A percentile compares a stretch with the other conserved stretches of the same genome.
phyloP scores from a whole-genome alignment of 169 alveolate species.

The Cryptosporidium meleagridis region DNA sequence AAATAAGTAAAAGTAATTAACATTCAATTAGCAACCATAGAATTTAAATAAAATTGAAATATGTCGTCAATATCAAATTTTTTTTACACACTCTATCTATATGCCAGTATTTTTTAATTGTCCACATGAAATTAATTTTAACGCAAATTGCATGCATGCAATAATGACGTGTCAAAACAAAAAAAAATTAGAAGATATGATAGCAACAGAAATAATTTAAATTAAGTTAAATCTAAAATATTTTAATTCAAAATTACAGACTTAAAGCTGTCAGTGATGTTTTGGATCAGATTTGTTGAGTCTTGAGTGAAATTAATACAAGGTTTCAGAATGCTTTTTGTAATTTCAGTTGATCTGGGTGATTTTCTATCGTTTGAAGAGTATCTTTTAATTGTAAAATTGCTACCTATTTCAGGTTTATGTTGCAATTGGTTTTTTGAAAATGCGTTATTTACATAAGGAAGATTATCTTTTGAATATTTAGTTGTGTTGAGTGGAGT shows the following conservation, averaged over 20 bases:
- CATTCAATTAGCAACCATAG: too few relatives aligned
- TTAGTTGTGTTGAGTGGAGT: slow-evolving; percentile 47
- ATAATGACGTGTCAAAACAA: not conserved
- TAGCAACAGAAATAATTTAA: not conserved
- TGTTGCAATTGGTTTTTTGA: not conserved
- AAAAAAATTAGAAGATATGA: not conserved
- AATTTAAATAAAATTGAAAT: not conserved
- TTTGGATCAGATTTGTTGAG: slow-evolving; percentile 25
- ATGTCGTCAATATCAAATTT: not conserved
- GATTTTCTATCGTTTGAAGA: slow-evolving; percentile 21
- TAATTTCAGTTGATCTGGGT: slow-evolving; percentile 40
- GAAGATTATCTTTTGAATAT: slow-evolving; percentile 16
- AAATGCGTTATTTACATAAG: not conserved
- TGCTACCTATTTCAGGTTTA: not conserved
- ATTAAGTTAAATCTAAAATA: not conserved
- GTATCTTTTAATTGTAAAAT: not conserved
- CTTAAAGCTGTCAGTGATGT: slow-evolving; percentile 46
- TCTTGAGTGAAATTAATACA: slow-evolving; percentile 63
- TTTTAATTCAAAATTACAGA: slow-evolving; percentile 37
- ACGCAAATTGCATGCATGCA: slow-evolving; percentile 21
- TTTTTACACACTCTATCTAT: not conserved
- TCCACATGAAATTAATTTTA: not conserved
- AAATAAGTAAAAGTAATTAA: too few relatives aligned
- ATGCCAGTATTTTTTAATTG: not conserved
- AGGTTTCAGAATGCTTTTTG: slow-evolving; percentile 46